Evolutionary conservation across 1,139 yeast species (phyloP).

Genomic region (Taphrina flavorubra): DNA sequence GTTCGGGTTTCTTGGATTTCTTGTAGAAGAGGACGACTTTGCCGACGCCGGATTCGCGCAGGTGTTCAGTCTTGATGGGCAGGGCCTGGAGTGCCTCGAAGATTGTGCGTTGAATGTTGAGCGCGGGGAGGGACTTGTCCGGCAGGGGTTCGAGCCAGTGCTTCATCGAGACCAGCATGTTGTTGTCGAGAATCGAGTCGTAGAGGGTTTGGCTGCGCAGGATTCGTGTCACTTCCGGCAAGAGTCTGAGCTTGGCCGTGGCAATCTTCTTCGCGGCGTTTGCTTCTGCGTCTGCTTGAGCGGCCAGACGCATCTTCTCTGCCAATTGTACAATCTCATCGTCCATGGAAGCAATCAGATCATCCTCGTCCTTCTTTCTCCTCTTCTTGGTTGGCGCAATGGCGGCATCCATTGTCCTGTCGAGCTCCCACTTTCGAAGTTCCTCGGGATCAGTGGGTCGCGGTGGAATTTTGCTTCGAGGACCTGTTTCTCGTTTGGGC

Average conservation of each 20-base stretch:
- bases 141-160: constrained; percentile 98
- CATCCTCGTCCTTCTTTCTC: constrained; percentile 80
- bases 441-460: constrained; percentile 33
- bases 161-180: constrained; percentile 88
- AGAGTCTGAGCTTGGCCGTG: constrained; percentile 77
- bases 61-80: constrained; percentile 93
- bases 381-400: constrained; percentile 59
- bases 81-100: constrained; percentile 73
- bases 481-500: constrained; percentile 43
- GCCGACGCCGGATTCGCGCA: constrained; percentile 93
- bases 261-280: constrained; percentile 73
- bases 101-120: constrained; percentile 89
- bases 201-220: constrained; percentile 69
- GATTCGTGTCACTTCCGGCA: constrained; percentile 77
- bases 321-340: constrained; percentile 81
- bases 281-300: constrained; percentile 85
- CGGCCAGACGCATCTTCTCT: constrained; percentile 92
- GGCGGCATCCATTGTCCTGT: constrained; percentile 79
- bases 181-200: constrained; percentile 91
- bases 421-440: constrained; percentile 69
- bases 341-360: constrained; percentile 92
- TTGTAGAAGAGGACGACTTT: constrained; percentile 93
- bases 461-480: constrained; percentile 28
- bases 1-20: constrained; percentile 86
- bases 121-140: constrained; percentile 95